Conservation (phyloP, 148 eudicot genomes). For the Rhododendron vialii region DNA sequence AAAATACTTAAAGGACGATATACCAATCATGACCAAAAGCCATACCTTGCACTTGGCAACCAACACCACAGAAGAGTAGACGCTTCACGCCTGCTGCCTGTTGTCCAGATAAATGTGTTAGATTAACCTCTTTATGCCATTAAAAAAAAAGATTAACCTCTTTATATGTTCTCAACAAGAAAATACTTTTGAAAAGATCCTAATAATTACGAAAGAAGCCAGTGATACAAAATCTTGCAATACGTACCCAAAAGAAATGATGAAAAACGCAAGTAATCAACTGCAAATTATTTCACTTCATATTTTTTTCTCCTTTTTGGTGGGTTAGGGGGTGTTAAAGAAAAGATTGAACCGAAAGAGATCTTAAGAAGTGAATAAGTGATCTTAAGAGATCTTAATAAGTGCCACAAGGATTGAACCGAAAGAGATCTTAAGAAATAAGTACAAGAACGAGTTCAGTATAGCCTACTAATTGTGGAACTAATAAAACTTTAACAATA, state of each 20-base stretch:
- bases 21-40: conserved; percentile 3
- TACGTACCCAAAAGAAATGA: not conserved
- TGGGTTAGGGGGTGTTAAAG: not conserved
- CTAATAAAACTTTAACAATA: not conserved
- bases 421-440: not conserved
- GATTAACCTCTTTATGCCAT: not conserved
- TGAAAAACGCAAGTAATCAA: not conserved
- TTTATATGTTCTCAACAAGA: not conserved
- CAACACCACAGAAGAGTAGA: conserved; percentile 96
- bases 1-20: conserved; percentile 15
- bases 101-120: conserved; percentile 4
- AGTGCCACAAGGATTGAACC: not conserved
- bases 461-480: not conserved
- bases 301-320: not conserved
- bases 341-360: not conserved
- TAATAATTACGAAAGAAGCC: too few relatives aligned
- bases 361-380: not conserved
- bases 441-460: not conserved
- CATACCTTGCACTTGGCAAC: conserved; percentile 98
- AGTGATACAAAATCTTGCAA: not conserved
- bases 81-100: conserved; percentile 99
- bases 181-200: not conserved
- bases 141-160: not conserved
- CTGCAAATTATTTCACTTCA: not conserved
- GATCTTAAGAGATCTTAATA: too few relatives aligned